Conservation (phyloP, 1,284 basidiomycete genomes). For the Golubevia sp. region DNA sequence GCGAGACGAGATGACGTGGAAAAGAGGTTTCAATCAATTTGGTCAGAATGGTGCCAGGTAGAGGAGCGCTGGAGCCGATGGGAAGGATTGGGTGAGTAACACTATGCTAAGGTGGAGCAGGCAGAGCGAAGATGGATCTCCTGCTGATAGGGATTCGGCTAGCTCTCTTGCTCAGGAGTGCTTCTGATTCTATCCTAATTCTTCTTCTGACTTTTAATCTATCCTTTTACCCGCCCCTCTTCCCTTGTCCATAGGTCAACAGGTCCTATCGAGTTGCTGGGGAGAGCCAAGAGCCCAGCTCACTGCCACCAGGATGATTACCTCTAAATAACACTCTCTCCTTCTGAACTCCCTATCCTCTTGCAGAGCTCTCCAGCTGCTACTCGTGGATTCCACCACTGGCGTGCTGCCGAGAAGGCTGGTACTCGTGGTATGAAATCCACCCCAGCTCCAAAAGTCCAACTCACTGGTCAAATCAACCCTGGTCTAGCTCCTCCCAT, state of each 20-base stretch:
- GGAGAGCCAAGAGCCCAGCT: too few relatives aligned
- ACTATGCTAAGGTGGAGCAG: too few relatives aligned
- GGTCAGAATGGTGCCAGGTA: constrained; percentile 15
- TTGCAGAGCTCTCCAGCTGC: background rate
- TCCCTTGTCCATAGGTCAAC: too few relatives aligned
- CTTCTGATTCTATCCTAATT: background rate
- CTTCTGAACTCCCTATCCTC: too few relatives aligned
- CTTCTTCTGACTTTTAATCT: background rate
- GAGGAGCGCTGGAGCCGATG: constrained; percentile 9
- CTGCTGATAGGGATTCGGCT: too few relatives aligned
- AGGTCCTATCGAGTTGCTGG: too few relatives aligned
- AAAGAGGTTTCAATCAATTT: constrained; percentile 10
- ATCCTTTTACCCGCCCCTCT: too few relatives aligned
- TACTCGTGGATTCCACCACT: background rate
- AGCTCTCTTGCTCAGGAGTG: too few relatives aligned
- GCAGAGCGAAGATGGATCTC: too few relatives aligned
- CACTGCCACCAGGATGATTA: too few relatives aligned
- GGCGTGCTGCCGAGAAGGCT: background rate
- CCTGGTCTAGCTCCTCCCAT: constrained; percentile 50
- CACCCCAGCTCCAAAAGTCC: constrained; percentile 8
- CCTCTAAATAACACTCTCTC: too few relatives aligned
- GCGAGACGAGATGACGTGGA: constrained; percentile 8
- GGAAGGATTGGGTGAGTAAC: constrained; percentile 9
- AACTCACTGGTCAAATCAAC: constrained; percentile 23
- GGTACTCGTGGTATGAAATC: background rate